phyloP scores from a whole-genome alignment of 805 yeast genomes.

The Hagleromyces aurorensis region DNA sequence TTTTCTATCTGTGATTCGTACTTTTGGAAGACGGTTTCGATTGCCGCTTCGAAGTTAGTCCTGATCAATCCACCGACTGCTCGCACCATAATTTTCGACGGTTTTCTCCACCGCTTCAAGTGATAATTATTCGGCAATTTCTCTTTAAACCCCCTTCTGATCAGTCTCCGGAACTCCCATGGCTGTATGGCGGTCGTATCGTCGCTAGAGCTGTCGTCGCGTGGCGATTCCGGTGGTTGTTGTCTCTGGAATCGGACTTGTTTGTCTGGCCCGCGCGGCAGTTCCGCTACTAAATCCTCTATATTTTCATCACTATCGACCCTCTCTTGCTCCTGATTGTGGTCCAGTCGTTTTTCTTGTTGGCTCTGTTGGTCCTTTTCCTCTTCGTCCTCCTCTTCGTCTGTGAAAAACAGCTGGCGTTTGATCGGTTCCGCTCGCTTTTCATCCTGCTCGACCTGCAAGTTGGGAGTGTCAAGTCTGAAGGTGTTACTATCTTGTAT shows the following conservation, averaged over 20 bases:
- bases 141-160: slow-evolving; percentile 15
- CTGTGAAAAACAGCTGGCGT: slow-evolving; percentile 10
- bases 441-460: slow-evolving; percentile 2
- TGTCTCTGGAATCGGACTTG: slow-evolving; percentile 8
- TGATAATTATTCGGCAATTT: slow-evolving; percentile 16
- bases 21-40: slow-evolving; percentile 19
- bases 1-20: slow-evolving; percentile 16
- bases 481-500: slow-evolving; percentile 10
- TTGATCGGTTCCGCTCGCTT: too few relatives aligned
- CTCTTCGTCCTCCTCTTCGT: slow-evolving; percentile 8
- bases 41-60: slow-evolving; percentile 17
- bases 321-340: slow-evolving; percentile 1
- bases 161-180: slow-evolving; percentile 24
- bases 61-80: slow-evolving; percentile 20
- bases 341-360: too few relatives aligned
- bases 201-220: slow-evolving; percentile 5
- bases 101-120: slow-evolving; percentile 21
- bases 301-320: too few relatives aligned
- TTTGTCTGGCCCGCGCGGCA: slow-evolving; percentile 1
- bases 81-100: slow-evolving; percentile 12
- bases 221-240: too few relatives aligned
- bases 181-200: slow-evolving; percentile 8
- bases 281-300: too few relatives aligned
- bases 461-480: slow-evolving; percentile 10
- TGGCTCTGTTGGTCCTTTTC: slow-evolving; percentile 2